Percentiles rank a stretch among this genome's conserved stretches.
phyloP scores from a whole-genome alignment of 495 filamentous ascomycete species.

The Halenospora varia region DNA sequence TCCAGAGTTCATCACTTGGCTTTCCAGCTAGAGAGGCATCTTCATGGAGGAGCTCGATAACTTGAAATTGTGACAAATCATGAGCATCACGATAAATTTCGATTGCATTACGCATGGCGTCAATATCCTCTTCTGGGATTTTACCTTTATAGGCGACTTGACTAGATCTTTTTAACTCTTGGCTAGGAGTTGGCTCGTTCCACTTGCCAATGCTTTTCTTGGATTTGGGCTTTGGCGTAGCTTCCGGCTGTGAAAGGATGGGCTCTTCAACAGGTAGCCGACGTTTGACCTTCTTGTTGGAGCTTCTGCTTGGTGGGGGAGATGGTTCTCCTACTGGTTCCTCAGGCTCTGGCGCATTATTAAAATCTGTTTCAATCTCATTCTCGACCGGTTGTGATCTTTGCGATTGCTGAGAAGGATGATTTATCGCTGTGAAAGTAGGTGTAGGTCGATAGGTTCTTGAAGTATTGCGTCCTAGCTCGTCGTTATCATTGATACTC shows the following conservation, averaged over 20 bases:
- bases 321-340: neutral
- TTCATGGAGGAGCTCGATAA: conserved; percentile 38
- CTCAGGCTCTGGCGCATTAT: neutral
- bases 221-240: neutral
- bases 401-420: neutral
- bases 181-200: conserved; percentile 6
- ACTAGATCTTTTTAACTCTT: neutral
- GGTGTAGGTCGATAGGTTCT: conserved; percentile 8
- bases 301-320: neutral
- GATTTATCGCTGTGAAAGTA: conserved; percentile 11
- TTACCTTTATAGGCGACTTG: neutral
- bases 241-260: neutral
- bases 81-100: conserved; percentile 34
- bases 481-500: neutral
- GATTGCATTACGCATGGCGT: conserved; percentile 30
- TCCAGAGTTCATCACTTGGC: conserved; percentile 33
- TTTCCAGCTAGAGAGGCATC: neutral
- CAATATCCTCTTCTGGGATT: conserved; percentile 30
- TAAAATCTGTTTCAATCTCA: neutral
- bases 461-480: neutral
- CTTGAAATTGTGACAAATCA: conserved; percentile 30
- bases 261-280: conserved; percentile 13
- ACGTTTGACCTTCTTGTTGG: conserved; percentile 8
- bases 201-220: neutral
- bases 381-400: neutral